A percentile compares a stretch with the other conserved stretches of the same genome.
phyloP scores from a whole-genome alignment of 2,329 filamentous ascomycete genomes.

The Colletotrichum viniferum region DNA sequence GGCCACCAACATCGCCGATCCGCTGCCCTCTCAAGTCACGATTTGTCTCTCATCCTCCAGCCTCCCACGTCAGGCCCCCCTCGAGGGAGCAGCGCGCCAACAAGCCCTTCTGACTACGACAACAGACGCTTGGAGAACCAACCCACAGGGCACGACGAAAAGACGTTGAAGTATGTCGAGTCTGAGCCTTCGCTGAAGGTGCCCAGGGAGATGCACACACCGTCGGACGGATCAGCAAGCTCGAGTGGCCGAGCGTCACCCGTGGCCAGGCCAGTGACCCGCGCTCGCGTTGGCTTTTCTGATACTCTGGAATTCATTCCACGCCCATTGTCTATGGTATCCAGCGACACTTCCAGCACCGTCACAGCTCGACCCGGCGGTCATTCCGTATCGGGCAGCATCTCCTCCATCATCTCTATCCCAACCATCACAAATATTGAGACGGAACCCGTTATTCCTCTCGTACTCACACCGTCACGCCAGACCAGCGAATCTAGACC shows the following conservation, averaged over 20 bases:
- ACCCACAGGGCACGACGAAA: background rate
- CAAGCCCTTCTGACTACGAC: slow-evolving; percentile 59
- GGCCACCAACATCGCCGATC: slow-evolving; percentile 84
- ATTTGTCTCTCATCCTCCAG: slow-evolving; percentile 73
- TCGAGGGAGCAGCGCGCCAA: slow-evolving; percentile 66
- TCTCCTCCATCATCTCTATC: slow-evolving; percentile 75
- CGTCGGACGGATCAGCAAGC: slow-evolving; percentile 18
- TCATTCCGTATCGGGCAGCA: slow-evolving; percentile 78
- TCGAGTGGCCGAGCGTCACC: slow-evolving; percentile 24
- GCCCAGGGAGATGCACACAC: slow-evolving; percentile 6
- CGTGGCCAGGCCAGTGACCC: slow-evolving; percentile 44
- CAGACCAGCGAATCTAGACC: slow-evolving; percentile 59
- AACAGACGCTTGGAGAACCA: slow-evolving; percentile 23
- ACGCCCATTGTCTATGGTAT: slow-evolving; percentile 81
- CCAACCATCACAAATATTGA: slow-evolving; percentile 38
- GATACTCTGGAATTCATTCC: slow-evolving; percentile 85
- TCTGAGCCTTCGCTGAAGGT: slow-evolving; percentile 19
- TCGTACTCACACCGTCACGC: slow-evolving; percentile 44
- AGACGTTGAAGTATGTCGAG: slow-evolving; percentile 20
- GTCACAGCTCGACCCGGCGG: slow-evolving; percentile 66
- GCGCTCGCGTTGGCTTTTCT: slow-evolving; percentile 79
- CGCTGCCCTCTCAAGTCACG: slow-evolving; percentile 81
- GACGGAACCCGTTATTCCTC: slow-evolving; percentile 20
- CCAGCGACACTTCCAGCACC: slow-evolving; percentile 82
- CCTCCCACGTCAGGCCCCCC: slow-evolving; percentile 57